Evolutionary conservation across 1,284 basidiomycete genomes (phyloP).

Genomic region (Melampsora americana): DNA sequence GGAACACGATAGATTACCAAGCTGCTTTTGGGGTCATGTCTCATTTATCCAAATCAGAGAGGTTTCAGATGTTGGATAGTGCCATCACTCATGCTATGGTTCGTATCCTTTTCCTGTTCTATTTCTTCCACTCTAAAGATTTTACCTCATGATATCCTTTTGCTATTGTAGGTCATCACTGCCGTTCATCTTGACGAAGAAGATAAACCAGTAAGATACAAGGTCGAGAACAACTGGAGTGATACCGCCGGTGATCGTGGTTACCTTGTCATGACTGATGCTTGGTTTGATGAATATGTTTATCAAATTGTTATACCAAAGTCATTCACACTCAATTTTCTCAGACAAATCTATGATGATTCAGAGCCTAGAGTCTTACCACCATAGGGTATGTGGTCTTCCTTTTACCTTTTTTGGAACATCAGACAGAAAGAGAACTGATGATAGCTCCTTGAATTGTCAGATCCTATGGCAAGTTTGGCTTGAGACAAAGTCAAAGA

Average conservation of each 20-base stretch:
- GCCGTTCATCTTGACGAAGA: slow-evolving; percentile 77
- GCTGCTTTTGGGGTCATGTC: slow-evolving; percentile 62
- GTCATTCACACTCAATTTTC: slow-evolving; percentile 66
- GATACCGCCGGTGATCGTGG: slow-evolving; percentile 75
- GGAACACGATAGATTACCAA: slow-evolving; percentile 20
- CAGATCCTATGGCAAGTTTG: too few species aligned
- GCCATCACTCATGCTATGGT: slow-evolving; percentile 80
- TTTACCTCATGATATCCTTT: background rate
- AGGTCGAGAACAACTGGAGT: slow-evolving; percentile 95
- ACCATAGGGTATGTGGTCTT: slow-evolving; percentile 60
- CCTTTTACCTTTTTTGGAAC: too few species aligned
- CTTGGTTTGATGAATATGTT: slow-evolving; percentile 83
- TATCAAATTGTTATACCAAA: slow-evolving; percentile 85
- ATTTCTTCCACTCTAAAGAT: too few species aligned
- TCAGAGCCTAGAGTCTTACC: slow-evolving; percentile 67
- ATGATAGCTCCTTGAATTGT: too few species aligned
- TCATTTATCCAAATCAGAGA: slow-evolving; percentile 73
- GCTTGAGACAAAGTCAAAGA: too few species aligned
- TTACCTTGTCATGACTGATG: slow-evolving; percentile 71
- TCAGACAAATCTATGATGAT: slow-evolving; percentile 72
- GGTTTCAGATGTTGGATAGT: slow-evolving; percentile 75
- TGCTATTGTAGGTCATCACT: slow-evolving; percentile 70
- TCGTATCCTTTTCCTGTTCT: background rate
- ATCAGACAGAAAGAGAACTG: too few species aligned
- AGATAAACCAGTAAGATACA: slow-evolving; percentile 77